These are phyloP conservation scores for Neobulgaria alba DNA, from an alignment of 2,329 filamentous ascomycete species.

Conservation along the genomic window DNA sequence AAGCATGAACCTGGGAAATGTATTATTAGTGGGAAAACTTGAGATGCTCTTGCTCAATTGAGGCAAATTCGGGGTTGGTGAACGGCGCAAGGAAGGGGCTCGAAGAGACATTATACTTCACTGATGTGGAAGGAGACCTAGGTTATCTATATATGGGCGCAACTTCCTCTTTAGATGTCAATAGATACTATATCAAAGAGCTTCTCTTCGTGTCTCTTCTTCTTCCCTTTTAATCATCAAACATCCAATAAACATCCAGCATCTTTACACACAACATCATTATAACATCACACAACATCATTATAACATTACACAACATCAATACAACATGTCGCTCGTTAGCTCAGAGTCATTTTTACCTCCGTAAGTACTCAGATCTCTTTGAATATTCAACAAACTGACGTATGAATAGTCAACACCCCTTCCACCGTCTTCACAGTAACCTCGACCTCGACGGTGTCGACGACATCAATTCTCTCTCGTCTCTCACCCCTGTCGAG, in stretches of 20 bases:
- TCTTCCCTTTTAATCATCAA: conserved; percentile 1
- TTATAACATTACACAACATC: too few relatives aligned
- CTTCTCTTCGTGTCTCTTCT: background rate
- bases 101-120: conserved; percentile 1
- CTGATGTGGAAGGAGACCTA: conserved; percentile 1
- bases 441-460: background rate
- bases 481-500: background rate
- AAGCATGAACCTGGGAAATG: conserved; percentile 5
- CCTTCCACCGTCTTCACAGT: conserved; percentile 1
- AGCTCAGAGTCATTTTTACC: conserved; percentile 1
- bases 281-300: too few relatives aligned
- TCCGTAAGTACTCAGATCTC: conserved; percentile 3
- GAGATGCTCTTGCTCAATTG: conserved; percentile 7
- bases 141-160: background rate
- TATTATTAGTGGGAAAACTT: conserved; percentile 6
- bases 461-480: conserved; percentile 1
- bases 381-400: conserved; percentile 2
- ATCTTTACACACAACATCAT: background rate
- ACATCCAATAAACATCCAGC: background rate
- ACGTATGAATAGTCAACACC: conserved; percentile 4
- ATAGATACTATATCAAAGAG: conserved; percentile 1
- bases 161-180: background rate
- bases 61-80: conserved; percentile 5
- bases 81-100: conserved; percentile 4
- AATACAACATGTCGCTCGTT: conserved; percentile 2